These are phyloP conservation scores for Melampsora abietis-canadensis DNA, from an alignment of 1,284 basidiomycete genomes.

Conservation along the genomic window DNA sequence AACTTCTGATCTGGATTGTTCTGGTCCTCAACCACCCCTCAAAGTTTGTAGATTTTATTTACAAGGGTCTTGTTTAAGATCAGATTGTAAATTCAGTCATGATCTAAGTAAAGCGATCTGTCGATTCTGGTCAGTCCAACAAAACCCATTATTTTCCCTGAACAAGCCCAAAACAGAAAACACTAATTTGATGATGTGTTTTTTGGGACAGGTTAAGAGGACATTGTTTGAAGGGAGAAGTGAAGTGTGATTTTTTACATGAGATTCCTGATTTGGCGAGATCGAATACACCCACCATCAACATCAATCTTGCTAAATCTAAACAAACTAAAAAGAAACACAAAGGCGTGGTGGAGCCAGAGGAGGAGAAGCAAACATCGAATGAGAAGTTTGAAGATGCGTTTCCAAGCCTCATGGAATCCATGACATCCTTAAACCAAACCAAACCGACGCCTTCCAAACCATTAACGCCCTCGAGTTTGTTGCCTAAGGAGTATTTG, in stretches of 20 bases:
- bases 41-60: constrained; percentile 30
- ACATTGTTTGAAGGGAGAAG: constrained; percentile 35
- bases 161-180: no score
- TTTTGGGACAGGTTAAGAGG: constrained; percentile 26
- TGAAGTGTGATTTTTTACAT: constrained; percentile 35
- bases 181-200: background rate
- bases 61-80: constrained; percentile 38
- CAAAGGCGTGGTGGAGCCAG: background rate
- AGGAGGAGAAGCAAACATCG: background rate
- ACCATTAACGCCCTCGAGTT: background rate
- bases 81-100: constrained; percentile 42
- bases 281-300: background rate
- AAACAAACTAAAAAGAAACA: no score
- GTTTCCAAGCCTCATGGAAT: constrained; percentile 21
- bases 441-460: background rate
- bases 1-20: background rate
- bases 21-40: no score
- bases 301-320: no score
- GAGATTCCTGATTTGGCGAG: constrained; percentile 22
- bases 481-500: no score
- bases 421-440: background rate
- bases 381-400: constrained; percentile 9
- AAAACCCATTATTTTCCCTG: background rate
- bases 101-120: constrained; percentile 39
- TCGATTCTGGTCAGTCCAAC: constrained; percentile 27